Percentiles rank a stretch among this genome's conserved stretches.
These are phyloP conservation scores for Taphrina pruni DNA, from an alignment of 1,139 yeast genomes.

Conservation along the genomic window DNA sequence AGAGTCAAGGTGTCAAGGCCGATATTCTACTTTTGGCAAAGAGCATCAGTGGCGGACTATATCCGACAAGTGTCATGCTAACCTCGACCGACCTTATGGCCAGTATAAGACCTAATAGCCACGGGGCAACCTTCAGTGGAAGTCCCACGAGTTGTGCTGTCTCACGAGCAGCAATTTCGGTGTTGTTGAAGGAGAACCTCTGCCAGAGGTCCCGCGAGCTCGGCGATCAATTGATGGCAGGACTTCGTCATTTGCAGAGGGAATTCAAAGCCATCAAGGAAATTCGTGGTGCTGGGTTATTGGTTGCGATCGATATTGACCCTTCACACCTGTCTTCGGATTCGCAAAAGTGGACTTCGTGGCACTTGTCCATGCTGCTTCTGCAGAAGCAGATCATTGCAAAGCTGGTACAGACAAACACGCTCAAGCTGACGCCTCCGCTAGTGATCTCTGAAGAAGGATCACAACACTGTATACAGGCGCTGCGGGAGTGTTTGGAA, in stretches of 20 bases:
- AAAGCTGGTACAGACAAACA: constrained; percentile 95
- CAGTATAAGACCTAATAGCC: constrained; percentile 91
- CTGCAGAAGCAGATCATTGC: constrained; percentile 88
- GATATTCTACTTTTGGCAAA: constrained; percentile 88
- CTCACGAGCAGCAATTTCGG: constrained; percentile 87
- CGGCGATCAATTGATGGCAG: constrained; percentile 71
- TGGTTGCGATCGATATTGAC: constrained; percentile 91
- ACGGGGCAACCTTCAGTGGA: constrained; percentile 97
- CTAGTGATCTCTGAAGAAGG: constrained; percentile 88
- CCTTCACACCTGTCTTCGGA: constrained; percentile 61
- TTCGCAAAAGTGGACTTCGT: constrained; percentile 81
- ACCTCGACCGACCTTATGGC: constrained; percentile 88
- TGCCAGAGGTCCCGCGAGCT: constrained; percentile 76
- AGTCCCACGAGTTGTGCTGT: constrained; percentile 94
- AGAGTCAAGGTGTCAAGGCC: constrained; percentile 82
- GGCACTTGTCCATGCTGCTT: constrained; percentile 93
- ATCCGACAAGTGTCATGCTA: constrained; percentile 89
- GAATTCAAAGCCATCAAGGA: constrained; percentile 72
- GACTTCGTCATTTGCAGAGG: constrained; percentile 62
- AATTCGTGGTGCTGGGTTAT: constrained; percentile 88
- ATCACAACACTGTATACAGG: constrained; percentile 75
- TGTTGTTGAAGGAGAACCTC: constrained; percentile 82
- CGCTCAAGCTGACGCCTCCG: constrained; percentile 95
- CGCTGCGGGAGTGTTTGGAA: constrained; percentile 67
- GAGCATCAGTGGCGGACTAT: constrained; percentile 93